Conservation (phyloP, 768 basidiomycete genomes). For the Clitopilus hobsonii region DNA sequence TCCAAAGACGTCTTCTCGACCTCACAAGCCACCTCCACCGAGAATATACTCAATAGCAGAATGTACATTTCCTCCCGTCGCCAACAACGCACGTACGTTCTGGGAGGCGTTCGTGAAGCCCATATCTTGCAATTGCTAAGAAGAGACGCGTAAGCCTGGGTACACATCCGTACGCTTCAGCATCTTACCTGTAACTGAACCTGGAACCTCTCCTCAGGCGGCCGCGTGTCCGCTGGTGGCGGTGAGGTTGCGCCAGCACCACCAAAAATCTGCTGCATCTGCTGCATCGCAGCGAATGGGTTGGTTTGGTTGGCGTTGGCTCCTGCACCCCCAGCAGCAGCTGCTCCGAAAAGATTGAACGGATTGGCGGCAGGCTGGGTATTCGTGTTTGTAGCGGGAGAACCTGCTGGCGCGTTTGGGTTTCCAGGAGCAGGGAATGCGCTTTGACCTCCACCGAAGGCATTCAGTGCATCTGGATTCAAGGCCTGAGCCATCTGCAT, state of each 20-base stretch:
- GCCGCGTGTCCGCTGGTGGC: constrained; percentile 61
- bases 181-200: constrained; percentile 69
- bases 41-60: constrained; percentile 92
- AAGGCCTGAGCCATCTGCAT: constrained; percentile 66
- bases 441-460: constrained; percentile 21
- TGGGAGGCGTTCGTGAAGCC: constrained; percentile 86
- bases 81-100: constrained; percentile 86
- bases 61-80: constrained; percentile 91
- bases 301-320: constrained; percentile 14
- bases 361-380: constrained; percentile 17
- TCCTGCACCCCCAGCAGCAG: constrained; percentile 18
- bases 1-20: too few species aligned
- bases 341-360: constrained; percentile 18
- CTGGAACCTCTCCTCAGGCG: constrained; percentile 91
- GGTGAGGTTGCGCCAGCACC: constrained; percentile 21
- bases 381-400: constrained; percentile 19
- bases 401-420: constrained; percentile 30
- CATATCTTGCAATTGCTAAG: constrained; percentile 91
- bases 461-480: constrained; percentile 22
- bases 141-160: not conserved
- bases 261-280: constrained; percentile 41
- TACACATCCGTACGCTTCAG: not conserved
- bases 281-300: constrained; percentile 33
- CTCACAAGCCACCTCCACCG: constrained; percentile 66
- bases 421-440: constrained; percentile 60